phyloP scores from a whole-genome alignment of 1,139 yeast genomes.

The Yamadazyma taylorii region DNA sequence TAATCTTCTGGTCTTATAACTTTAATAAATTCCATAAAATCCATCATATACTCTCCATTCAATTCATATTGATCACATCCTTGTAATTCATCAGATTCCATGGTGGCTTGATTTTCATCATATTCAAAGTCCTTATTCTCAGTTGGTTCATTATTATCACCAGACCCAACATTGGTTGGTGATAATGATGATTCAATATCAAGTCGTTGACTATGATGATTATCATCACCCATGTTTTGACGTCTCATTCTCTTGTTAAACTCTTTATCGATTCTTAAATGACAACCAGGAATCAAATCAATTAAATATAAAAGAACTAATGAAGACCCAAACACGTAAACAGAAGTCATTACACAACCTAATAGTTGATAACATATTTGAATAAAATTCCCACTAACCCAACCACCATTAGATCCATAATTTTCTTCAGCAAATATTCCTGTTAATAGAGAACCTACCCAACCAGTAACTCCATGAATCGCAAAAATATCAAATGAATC shows the following conservation, averaged over 20 bases:
- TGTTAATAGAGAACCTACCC: conserved; percentile 42
- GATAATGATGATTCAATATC: conserved; percentile 23
- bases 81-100: conserved; percentile 39
- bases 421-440: conserved; percentile 41
- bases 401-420: conserved; percentile 44
- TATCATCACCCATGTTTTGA: conserved; percentile 8
- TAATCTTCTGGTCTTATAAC: conserved; percentile 45
- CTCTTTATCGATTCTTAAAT: conserved; percentile 45
- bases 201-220: conserved; percentile 1
- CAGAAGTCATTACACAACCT: conserved; percentile 42
- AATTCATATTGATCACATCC: conserved; percentile 55
- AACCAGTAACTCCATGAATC: conserved; percentile 47
- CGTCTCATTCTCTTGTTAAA: conserved; percentile 36
- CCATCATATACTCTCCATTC: conserved; percentile 51
- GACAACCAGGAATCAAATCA: conserved; percentile 47
- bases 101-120: conserved; percentile 13
- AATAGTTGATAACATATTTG: conserved; percentile 51
- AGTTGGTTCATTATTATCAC: no score
- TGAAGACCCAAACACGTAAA: conserved; percentile 39
- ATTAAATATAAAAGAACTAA: conserved; percentile 40
- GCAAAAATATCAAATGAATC: conserved; percentile 50
- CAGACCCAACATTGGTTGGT: conserved; percentile 15
- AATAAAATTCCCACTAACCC: conserved; percentile 47
- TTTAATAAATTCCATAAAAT: conserved; percentile 48
- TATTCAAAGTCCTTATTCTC: no score